These are phyloP conservation scores for Chrysoporthe cubensis DNA, from an alignment of 2,329 filamentous ascomycete species.

Conservation along the genomic window DNA sequence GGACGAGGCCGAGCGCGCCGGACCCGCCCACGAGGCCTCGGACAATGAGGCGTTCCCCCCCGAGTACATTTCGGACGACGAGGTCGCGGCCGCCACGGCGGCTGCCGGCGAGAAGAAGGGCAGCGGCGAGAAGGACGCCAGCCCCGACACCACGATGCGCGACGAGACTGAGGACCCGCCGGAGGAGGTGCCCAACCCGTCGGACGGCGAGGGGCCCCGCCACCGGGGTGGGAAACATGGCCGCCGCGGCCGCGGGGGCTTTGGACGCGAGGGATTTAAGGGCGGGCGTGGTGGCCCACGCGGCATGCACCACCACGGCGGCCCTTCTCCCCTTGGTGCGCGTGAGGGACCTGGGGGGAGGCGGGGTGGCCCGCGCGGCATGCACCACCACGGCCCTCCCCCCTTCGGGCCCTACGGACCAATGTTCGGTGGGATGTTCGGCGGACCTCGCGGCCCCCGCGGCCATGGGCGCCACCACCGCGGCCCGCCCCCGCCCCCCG, in stretches of 20 bases:
- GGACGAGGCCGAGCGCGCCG: background rate
- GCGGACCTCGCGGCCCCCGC: constrained; percentile 12
- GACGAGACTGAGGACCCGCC: constrained; percentile 38
- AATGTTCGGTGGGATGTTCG: constrained; percentile 28
- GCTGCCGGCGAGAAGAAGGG: constrained; percentile 15
- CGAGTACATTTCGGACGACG: constrained; percentile 28
- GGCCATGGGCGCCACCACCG: constrained; percentile 25
- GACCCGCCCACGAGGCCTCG: constrained; percentile 5
- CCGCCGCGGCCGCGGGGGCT: constrained; percentile 32
- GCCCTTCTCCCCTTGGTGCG: constrained; percentile 30
- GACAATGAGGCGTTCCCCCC: constrained; percentile 26
- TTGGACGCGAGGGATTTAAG: constrained; percentile 31
- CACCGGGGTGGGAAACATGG: constrained; percentile 22
- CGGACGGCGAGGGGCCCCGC: background rate
- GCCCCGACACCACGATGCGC: constrained; percentile 42
- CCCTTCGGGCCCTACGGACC: constrained; percentile 27
- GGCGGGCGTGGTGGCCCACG: constrained; percentile 31
- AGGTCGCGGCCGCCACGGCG: constrained; percentile 23
- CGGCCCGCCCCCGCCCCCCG: constrained; percentile 33
- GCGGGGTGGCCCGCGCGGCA: constrained; percentile 25
- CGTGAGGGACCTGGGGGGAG: background rate
- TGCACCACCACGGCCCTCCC: constrained; percentile 23
- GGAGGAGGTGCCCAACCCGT: constrained; percentile 30
- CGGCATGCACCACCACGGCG: constrained; percentile 30
- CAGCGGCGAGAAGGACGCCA: constrained; percentile 30